These are phyloP conservation scores for Saturnispora saitoi DNA, from an alignment of 805 yeast species.

Conservation along the genomic window DNA sequence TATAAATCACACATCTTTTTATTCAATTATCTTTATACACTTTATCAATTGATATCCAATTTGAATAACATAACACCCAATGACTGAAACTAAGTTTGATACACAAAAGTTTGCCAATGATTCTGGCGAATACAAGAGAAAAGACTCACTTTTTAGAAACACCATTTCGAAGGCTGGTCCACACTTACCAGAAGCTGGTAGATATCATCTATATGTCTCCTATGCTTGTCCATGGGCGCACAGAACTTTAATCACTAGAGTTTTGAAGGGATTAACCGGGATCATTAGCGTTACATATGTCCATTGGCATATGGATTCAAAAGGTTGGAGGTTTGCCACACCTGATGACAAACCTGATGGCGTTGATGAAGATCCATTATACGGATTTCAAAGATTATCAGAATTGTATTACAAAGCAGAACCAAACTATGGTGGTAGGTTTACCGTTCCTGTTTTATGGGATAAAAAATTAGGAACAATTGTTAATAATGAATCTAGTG, in stretches of 20 bases:
- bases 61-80: background rate
- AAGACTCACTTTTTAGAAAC: conserved; percentile 48
- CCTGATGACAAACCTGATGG: conserved; percentile 36
- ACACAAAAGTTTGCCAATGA: conserved; percentile 38
- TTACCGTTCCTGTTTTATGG: conserved; percentile 92
- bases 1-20: background rate
- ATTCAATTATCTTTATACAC: background rate
- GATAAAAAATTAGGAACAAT: conserved; percentile 75
- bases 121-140: conserved; percentile 51
- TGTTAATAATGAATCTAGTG: conserved; percentile 88
- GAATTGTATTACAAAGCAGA: conserved; percentile 71
- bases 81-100: conserved; percentile 2
- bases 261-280: conserved; percentile 62
- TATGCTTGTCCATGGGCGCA: conserved; percentile 97
- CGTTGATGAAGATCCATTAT: conserved; percentile 50
- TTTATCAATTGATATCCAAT: background rate
- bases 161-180: conserved; percentile 49
- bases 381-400: conserved; percentile 51
- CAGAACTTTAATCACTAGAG: conserved; percentile 64
- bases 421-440: conserved; percentile 70
- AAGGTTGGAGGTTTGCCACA: conserved; percentile 79
- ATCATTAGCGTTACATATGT: conserved; percentile 68
- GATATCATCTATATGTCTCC: conserved; percentile 85
- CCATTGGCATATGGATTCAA: conserved; percentile 80
- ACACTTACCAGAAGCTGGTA: conserved; percentile 62